These are phyloP conservation scores for Trichophaea hybrida DNA, from an alignment of 2,329 filamentous ascomycete genomes.

Conservation along the genomic window DNA sequence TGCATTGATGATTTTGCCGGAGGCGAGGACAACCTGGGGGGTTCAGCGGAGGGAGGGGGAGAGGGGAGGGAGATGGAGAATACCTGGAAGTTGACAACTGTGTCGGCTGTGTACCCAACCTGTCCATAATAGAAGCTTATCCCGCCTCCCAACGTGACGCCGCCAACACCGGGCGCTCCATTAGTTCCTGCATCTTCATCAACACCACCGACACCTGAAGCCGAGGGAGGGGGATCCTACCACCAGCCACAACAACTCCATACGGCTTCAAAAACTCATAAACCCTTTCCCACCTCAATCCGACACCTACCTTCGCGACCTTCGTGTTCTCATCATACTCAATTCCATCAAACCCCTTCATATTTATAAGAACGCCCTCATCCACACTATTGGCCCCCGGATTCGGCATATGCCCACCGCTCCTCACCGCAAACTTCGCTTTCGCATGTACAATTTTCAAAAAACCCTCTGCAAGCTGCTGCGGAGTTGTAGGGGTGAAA, in stretches of 20 bases:
- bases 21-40: slow-evolving; percentile 37
- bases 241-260: slow-evolving; percentile 25
- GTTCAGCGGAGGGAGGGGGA: slow-evolving; percentile 27
- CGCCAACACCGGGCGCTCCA: slow-evolving; percentile 28
- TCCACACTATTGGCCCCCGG: background rate
- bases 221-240: slow-evolving; percentile 18
- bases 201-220: background rate
- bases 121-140: slow-evolving; percentile 29
- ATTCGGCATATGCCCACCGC: slow-evolving; percentile 42
- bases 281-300: slow-evolving; percentile 29
- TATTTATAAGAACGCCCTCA: slow-evolving; percentile 27
- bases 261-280: slow-evolving; percentile 27
- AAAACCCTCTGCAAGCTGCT: slow-evolving; percentile 9
- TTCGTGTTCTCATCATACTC: slow-evolving; percentile 27
- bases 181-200: background rate
- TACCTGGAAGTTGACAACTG: slow-evolving; percentile 30
- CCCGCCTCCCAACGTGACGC: slow-evolving; percentile 29
- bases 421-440: slow-evolving; percentile 40
- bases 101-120: slow-evolving; percentile 30
- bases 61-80: slow-evolving; percentile 1
- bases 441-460: slow-evolving; percentile 4
- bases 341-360: slow-evolving; percentile 26
- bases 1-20: slow-evolving; percentile 35
- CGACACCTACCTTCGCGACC: slow-evolving; percentile 28
- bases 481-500: slow-evolving; percentile 13